These are phyloP conservation scores for Acaromyces ingoldii DNA, from an alignment of 1,284 basidiomycete genomes.

Conservation along the genomic window DNA sequence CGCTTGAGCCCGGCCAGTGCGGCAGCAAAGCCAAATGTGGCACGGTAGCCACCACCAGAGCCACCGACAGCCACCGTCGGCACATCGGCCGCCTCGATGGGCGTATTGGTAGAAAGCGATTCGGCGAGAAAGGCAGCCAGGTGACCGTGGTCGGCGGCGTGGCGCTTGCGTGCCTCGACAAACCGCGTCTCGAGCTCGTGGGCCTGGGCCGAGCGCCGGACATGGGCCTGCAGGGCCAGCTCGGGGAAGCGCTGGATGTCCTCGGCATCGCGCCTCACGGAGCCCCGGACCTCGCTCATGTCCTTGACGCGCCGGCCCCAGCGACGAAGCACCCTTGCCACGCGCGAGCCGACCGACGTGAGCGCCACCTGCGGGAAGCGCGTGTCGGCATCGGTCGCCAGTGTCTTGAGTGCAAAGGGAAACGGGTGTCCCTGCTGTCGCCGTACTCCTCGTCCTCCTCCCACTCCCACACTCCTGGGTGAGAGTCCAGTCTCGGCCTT, in stretches of 20 bases:
- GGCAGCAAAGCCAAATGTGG: conserved; percentile 41
- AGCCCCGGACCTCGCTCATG: conserved; percentile 25
- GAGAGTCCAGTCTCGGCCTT: too few species aligned
- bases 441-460: too few species aligned
- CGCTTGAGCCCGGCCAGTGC: conserved; percentile 39
- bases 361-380: conserved; percentile 5
- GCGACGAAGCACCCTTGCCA: conserved; percentile 13
- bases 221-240: conserved; percentile 36
- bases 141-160: conserved; percentile 27
- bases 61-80: conserved; percentile 48
- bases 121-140: too few species aligned
- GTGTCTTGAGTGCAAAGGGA: background rate
- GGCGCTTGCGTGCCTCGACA: conserved; percentile 16
- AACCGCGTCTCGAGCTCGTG: conserved; percentile 28
- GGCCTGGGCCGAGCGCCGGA: conserved; percentile 9
- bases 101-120: too few species aligned
- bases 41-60: conserved; percentile 49
- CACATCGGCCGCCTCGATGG: conserved; percentile 47
- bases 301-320: conserved; percentile 34
- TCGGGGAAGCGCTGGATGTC: conserved; percentile 38
- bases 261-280: conserved; percentile 16
- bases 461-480: too few species aligned
- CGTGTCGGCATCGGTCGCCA: background rate
- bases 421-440: too few species aligned
- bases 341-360: conserved; percentile 11